A percentile compares a stretch with the other conserved stretches of the same genome.
Evolutionary conservation across 106 monocot genomes (phyloP).

Genomic region (Narthecium ossifragum): DNA sequence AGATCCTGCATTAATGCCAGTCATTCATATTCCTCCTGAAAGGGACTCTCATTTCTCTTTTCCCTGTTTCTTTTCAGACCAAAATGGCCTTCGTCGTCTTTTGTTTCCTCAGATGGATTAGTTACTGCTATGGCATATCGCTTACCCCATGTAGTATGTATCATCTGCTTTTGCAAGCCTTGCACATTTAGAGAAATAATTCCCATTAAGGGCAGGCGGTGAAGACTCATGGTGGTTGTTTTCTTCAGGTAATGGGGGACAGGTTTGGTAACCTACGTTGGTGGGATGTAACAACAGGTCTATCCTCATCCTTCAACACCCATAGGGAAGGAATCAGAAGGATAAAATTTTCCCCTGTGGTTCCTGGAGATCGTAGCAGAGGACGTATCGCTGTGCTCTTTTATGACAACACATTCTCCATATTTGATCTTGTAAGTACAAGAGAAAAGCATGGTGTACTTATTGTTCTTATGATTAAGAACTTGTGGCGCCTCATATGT

Average conservation of each 20-base stretch:
- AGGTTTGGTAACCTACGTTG: constrained; percentile 92
- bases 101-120: constrained; percentile 85
- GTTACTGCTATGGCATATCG: constrained; percentile 99
- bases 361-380: constrained; percentile 85
- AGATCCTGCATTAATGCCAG: no score
- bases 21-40: no score
- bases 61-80: constrained; percentile 41
- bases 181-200: no score
- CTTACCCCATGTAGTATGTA: constrained; percentile 92
- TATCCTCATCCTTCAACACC: constrained; percentile 94
- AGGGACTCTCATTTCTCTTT: no score
- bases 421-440: constrained; percentile 96
- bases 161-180: constrained; percentile 3
- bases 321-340: constrained; percentile 95
- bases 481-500: background rate
- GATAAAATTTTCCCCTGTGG: constrained; percentile 99
- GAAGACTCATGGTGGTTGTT: background rate
- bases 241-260: constrained; percentile 90
- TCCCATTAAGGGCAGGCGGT: no score
- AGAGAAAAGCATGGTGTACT: background rate
- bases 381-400: constrained; percentile 97
- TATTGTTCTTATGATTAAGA: background rate
- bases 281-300: constrained; percentile 97
- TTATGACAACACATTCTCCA: constrained; percentile 92
- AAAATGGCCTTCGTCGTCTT: constrained; percentile 92